phyloP scores from a whole-genome alignment of 2,329 filamentous ascomycete genomes.

The Aspergillus flavus region DNA sequence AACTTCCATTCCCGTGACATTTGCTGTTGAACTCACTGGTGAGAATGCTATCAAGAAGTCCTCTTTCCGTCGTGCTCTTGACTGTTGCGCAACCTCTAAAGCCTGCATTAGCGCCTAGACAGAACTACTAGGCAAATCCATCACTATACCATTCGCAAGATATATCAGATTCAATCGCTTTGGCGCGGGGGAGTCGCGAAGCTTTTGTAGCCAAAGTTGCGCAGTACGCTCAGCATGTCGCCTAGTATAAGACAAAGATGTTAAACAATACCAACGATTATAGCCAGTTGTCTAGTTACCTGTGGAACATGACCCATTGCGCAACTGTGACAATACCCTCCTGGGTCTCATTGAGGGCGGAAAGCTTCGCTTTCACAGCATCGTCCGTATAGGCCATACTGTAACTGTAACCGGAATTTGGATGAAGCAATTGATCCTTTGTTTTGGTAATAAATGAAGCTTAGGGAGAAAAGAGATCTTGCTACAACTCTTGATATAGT shows the following conservation, averaged over 20 bases:
- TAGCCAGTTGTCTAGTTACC: conserved; percentile 56
- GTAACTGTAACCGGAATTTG: neutral
- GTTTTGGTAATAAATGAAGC: neutral
- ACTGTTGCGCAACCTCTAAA: conserved; percentile 92
- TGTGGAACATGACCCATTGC: conserved; percentile 99
- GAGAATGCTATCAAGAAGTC: conserved; percentile 93
- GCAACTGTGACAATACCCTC: conserved; percentile 95
- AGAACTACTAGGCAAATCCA: neutral
- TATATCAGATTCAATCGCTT: conserved; percentile 92
- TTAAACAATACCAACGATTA: conserved; percentile 25
- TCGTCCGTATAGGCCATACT: conserved; percentile 94
- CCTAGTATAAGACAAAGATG: conserved; percentile 51
- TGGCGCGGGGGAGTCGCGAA: conserved; percentile 82
- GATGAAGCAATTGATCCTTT: neutral
- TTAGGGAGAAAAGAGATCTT: neutral
- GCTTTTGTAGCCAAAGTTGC: conserved; percentile 84
- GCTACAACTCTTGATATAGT: neutral
- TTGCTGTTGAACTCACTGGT: conserved; percentile 54
- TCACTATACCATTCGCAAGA: conserved; percentile 79
- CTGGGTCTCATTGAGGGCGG: conserved; percentile 93
- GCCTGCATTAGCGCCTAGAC: conserved; percentile 25
- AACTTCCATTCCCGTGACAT: conserved; percentile 16
- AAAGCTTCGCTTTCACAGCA: conserved; percentile 90
- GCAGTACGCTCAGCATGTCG: conserved; percentile 91
- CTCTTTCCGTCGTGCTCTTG: conserved; percentile 85